These are phyloP conservation scores for Backusella tuberculispora DNA, from an alignment of 192 early-diverging fungal species.

Conservation along the genomic window DNA sequence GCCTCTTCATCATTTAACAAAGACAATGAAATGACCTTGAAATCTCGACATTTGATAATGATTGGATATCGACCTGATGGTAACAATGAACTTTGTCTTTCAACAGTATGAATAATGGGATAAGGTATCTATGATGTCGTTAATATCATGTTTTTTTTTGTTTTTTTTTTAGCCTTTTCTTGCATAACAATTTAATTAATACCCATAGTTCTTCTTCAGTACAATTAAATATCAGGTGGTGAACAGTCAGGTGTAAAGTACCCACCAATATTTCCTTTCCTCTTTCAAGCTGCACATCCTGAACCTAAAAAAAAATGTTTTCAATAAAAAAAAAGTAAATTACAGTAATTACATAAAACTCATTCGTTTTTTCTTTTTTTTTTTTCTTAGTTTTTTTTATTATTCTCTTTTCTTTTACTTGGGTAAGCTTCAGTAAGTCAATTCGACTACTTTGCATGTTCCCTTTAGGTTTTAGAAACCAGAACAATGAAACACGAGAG, in stretches of 20 bases:
- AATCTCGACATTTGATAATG: slow-evolving; percentile 79
- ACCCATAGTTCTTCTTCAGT: slow-evolving; percentile 69
- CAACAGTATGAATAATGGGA: slow-evolving; percentile 81
- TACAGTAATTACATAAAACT: too few species aligned
- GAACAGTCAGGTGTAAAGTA: slow-evolving; percentile 73
- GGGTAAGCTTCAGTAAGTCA: slow-evolving; percentile 37
- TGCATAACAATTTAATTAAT: slow-evolving; percentile 13
- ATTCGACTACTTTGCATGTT: slow-evolving; percentile 28
- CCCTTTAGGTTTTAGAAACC: background rate
- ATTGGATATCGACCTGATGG: slow-evolving; percentile 48
- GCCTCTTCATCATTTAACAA: slow-evolving; percentile 69
- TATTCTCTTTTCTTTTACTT: slow-evolving; percentile 13
- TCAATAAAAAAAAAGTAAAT: background rate
- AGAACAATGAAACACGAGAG: slow-evolving; percentile 16
- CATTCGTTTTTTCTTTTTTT: background rate
- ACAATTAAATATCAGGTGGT: slow-evolving; percentile 73
- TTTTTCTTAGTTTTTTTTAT: background rate
- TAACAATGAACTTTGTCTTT: slow-evolving; percentile 55
- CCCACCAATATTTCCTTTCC: slow-evolving; percentile 37
- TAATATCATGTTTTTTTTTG: background rate
- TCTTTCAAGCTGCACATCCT: slow-evolving; percentile 49
- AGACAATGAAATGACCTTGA: slow-evolving; percentile 70
- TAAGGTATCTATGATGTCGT: slow-evolving; percentile 64
- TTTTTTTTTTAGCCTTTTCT: background rate
- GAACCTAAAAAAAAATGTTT: slow-evolving; percentile 27